These are phyloP conservation scores for Fusarium piperis DNA, from an alignment of 2,329 filamentous ascomycete genomes.

Conservation along the genomic window DNA sequence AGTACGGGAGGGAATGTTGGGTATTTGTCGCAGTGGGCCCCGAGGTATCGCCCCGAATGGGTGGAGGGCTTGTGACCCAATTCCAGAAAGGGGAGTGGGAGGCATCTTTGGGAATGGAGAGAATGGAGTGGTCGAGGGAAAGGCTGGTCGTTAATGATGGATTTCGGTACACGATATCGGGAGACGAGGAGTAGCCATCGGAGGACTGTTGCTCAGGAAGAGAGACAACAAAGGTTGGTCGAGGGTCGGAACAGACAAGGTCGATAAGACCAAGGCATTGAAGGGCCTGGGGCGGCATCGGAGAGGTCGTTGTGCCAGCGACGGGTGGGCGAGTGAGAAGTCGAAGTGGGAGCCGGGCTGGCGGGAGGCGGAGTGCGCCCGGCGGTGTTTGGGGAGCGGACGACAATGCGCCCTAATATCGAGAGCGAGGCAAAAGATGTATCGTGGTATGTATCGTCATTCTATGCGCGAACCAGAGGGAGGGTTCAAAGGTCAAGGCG, in stretches of 20 bases:
- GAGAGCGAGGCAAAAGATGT: slow-evolving; percentile 9
- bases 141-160: slow-evolving; percentile 46
- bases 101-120: slow-evolving; percentile 43
- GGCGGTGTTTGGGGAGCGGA: neutral
- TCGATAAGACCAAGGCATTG: slow-evolving; percentile 49
- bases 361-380: neutral
- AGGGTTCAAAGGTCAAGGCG: neutral
- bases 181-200: slow-evolving; percentile 5
- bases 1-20: slow-evolving; percentile 44
- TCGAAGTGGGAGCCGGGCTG: neutral
- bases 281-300: slow-evolving; percentile 41
- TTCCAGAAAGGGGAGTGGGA: slow-evolving; percentile 50
- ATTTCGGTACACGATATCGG: slow-evolving; percentile 50
- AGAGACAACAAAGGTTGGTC: slow-evolving; percentile 53
- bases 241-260: slow-evolving; percentile 53
- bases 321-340: neutral
- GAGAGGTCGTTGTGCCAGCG: slow-evolving; percentile 5
- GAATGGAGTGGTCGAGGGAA: slow-evolving; percentile 46
- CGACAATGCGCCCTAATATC: slow-evolving; percentile 14
- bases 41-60: slow-evolving; percentile 7
- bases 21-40: slow-evolving; percentile 12
- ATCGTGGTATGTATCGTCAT: slow-evolving; percentile 30
- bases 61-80: slow-evolving; percentile 47
- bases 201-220: slow-evolving; percentile 14
- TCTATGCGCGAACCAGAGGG: slow-evolving; percentile 22